A percentile compares a stretch with the other conserved stretches of the same genome.
These are phyloP conservation scores for Phaeosphaeria sp. DNA, from an alignment of 2,329 filamentous ascomycete genomes.

Conservation along the genomic window DNA sequence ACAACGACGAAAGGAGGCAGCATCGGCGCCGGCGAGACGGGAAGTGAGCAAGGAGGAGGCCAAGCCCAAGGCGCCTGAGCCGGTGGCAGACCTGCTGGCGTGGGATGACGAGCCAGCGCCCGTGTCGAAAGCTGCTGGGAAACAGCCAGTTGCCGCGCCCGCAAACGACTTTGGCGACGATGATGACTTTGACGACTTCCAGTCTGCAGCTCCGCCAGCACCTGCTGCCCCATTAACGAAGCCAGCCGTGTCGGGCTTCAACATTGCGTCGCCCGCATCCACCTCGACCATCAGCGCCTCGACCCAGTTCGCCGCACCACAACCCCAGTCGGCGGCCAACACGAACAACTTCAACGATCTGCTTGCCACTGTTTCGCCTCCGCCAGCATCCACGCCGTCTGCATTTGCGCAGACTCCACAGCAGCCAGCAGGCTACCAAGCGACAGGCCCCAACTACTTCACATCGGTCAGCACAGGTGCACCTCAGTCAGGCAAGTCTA, in stretches of 20 bases:
- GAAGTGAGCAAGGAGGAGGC: conserved; percentile 69
- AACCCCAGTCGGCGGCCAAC: conserved; percentile 84
- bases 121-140: conserved; percentile 50
- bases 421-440: conserved; percentile 72
- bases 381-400: conserved; percentile 53
- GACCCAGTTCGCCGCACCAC: conserved; percentile 79
- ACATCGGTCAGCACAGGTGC: conserved; percentile 69
- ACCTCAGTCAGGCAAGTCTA: conserved; percentile 43
- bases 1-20: conserved; percentile 58
- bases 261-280: conserved; percentile 55
- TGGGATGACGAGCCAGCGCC: conserved; percentile 78
- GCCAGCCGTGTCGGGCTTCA: conserved; percentile 60
- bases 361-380: conserved; percentile 81
- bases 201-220: conserved; percentile 71
- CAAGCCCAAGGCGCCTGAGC: conserved; percentile 74
- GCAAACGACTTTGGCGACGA: conserved; percentile 64
- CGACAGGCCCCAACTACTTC: conserved; percentile 90
- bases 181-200: conserved; percentile 97
- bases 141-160: conserved; percentile 50
- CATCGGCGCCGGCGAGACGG: conserved; percentile 40
- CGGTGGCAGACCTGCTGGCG: conserved; percentile 90
- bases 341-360: conserved; percentile 81
- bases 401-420: conserved; percentile 58
- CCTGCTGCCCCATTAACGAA: conserved; percentile 57
- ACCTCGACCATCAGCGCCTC: conserved; percentile 58